Conservation (phyloP, 2,329 filamentous ascomycete genomes). For the Lachnellula subtilissima region DNA sequence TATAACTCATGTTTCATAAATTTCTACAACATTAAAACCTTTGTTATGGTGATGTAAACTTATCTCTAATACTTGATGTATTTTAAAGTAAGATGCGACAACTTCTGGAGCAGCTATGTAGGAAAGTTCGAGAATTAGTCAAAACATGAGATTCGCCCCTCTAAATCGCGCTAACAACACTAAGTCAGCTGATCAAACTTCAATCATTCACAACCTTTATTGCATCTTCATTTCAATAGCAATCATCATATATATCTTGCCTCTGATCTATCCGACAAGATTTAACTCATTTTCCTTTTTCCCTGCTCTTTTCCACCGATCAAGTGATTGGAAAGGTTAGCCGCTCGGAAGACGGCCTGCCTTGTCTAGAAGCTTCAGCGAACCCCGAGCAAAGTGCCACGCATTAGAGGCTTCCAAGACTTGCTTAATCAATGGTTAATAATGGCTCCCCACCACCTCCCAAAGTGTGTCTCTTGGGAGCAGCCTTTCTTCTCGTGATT, state of each 20-base stretch:
- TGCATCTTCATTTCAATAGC: not conserved
- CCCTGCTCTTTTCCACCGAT: not conserved
- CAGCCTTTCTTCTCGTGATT: not conserved
- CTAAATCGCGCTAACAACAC: not conserved
- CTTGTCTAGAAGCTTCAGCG: conserved; percentile 12
- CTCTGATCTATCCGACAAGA: not conserved
- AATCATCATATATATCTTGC: not conserved
- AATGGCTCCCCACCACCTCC: conserved; percentile 6
- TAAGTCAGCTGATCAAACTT: not conserved
- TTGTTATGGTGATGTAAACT: too few relatives aligned
- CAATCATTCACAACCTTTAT: not conserved
- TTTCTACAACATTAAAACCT: too few relatives aligned
- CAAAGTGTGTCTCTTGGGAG: not conserved
- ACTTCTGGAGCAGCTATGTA: too few relatives aligned
- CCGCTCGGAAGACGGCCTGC: conserved; percentile 23
- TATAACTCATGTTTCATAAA: too few relatives aligned
- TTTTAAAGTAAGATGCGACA: too few relatives aligned
- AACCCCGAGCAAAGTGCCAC: conserved; percentile 13
- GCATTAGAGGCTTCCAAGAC: conserved; percentile 2
- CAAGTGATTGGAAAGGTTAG: conserved; percentile 17
- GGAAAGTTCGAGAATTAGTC: too few relatives aligned
- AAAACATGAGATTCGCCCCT: not conserved
- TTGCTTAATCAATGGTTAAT: not conserved
- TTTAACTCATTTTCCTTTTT: not conserved
- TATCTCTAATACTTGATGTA: too few relatives aligned